Base-by-base conservation (phyloP, 2,329 filamentous ascomycete genomes). In the Coniochaeta sp. region DNA sequence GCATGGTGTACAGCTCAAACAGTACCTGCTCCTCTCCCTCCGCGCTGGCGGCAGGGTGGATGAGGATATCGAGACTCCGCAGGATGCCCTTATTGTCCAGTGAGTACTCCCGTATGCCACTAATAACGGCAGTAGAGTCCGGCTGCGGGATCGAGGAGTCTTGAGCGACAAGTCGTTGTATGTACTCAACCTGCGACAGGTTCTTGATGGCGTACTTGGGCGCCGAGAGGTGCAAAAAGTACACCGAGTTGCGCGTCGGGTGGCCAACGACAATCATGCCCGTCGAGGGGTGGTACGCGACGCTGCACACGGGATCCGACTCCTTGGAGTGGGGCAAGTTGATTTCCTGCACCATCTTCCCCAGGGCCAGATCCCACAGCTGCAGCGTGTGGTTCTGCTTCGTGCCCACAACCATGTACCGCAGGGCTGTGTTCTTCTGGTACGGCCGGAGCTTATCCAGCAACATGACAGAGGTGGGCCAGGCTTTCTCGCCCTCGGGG, bases 321-420 rank as follows among this genome's bases (percentile, higher is more conserved):
- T 97, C 92, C 65, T 94, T 95, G 71, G 89, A 89, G 65, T 99
- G 92, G 1, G 94, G 94, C 52, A 99, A 83, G 67, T 96, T 94
- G 67, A 99, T 86, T 72, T 99, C 94, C 67, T 99, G 92, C 32
- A 99, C 94, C 27, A 91, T 89, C 71, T 96, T 96, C 59, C 87
- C 88, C 30, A 99, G 84, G 38, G 89, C 91, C 64, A 99, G 84
- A 74, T 99, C 94, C 95, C 94, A 99, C 42, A 99, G 82, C 75
- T 99, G 95, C 56, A 99, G 82, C 52, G 92, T 95, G 72, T 99
- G 94, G 70, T 99, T 99, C 70, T 99, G 94, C 75, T 97, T 96
- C 82, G 97, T 90, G 62, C 94, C 94, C 56, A 99, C 89, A 66
- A 99, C 86, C 74, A 99, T 86, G 73, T 99, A 99, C 55, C 94